Percentiles rank a stretch among this genome's conserved stretches.
phyloP scores from a whole-genome alignment of 352 stramenopile genomes.

The Phytophthora boehmeriae region DNA sequence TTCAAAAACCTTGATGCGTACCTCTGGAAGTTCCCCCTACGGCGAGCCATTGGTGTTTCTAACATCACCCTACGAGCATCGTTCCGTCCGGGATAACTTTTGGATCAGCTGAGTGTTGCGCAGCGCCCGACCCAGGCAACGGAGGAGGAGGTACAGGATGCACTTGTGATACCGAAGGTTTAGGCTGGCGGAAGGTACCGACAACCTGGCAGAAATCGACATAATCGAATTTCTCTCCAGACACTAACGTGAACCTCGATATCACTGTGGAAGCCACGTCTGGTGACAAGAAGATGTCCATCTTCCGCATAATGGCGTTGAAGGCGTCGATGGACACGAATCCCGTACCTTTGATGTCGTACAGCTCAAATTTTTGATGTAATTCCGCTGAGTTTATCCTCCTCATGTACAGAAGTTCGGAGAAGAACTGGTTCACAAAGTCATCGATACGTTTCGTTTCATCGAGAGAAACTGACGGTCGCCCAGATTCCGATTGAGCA shows the following conservation, averaged over 20 bases:
- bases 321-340: conserved; percentile 75
- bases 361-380: conserved; percentile 51
- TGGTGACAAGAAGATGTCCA: conserved; percentile 52
- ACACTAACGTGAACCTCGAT: conserved; percentile 48
- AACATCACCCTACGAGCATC: conserved; percentile 9
- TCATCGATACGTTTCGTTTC: conserved; percentile 51
- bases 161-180: conserved; percentile 11
- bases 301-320: conserved; percentile 61
- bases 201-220: conserved; percentile 67
- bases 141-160: conserved; percentile 4
- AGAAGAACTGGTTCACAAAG: conserved; percentile 54
- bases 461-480: conserved; percentile 32
- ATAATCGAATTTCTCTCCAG: conserved; percentile 71
- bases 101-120: neutral
- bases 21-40: conserved; percentile 16
- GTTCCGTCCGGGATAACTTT: conserved; percentile 2
- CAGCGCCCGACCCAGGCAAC: neutral
- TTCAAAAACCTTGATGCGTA: conserved; percentile 11
- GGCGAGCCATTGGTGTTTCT: conserved; percentile 1
- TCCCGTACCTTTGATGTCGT: conserved; percentile 62
- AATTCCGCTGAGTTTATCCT: conserved; percentile 35
- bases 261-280: conserved; percentile 56
- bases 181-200: conserved; percentile 12
- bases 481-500: conserved; percentile 5
- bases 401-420: conserved; percentile 51